A percentile compares a stretch with the other conserved stretches of the same genome.
Conservation (phyloP, 768 basidiomycete species). For the Pisolithus sp. region DNA sequence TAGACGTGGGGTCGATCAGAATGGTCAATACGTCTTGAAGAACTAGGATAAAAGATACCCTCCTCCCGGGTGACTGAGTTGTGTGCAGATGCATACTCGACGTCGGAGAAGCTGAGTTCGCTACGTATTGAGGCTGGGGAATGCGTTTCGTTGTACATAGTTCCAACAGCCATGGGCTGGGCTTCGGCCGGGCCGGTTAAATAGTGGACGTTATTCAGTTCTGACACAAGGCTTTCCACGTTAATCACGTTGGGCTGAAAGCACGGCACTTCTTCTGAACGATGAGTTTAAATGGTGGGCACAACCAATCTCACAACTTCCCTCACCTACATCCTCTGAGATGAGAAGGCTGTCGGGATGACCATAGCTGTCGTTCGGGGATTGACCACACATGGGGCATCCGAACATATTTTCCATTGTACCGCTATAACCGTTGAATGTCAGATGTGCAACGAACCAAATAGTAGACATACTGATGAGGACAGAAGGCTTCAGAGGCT, state of each 20-base stretch:
- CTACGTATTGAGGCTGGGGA: constrained; percentile 15
- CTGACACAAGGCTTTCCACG: constrained; percentile 14
- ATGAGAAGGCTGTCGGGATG: background rate
- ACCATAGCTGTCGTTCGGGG: too few species aligned
- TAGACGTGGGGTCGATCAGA: background rate
- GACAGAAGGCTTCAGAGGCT: too few species aligned
- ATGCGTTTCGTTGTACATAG: constrained; percentile 8
- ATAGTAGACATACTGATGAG: too few species aligned
- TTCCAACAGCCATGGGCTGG: too few species aligned
- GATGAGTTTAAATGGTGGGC: constrained; percentile 4
- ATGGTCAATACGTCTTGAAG: background rate
- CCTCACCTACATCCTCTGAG: constrained; percentile 5
- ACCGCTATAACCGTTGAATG: too few species aligned
- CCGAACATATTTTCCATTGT: too few species aligned
- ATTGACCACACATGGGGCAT: too few species aligned
- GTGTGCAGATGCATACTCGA: constrained; percentile 13
- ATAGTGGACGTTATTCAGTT: constrained; percentile 1
- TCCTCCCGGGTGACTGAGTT: constrained; percentile 13
- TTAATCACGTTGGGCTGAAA: background rate
- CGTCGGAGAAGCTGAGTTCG: constrained; percentile 16
- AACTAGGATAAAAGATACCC: constrained; percentile 1
- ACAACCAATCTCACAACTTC: background rate
- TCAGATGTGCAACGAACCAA: too few species aligned
- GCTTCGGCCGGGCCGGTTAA: background rate
- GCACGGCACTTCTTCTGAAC: background rate